Evolutionary conservation across 768 basidiomycete species (phyloP).

Genomic region (Boletus fagicola): DNA sequence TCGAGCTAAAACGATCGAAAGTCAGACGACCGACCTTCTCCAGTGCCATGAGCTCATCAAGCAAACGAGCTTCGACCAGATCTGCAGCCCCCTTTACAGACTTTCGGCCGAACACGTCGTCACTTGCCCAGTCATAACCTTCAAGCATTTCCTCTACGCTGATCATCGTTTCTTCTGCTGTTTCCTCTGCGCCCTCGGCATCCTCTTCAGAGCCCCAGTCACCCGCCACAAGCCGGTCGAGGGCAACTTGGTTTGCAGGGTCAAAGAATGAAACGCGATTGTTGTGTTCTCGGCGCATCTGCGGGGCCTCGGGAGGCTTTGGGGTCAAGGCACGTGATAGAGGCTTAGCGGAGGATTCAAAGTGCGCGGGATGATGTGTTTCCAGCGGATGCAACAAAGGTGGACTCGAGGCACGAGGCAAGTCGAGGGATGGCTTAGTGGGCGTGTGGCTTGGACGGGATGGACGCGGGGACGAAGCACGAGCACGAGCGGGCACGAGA

Average conservation of each 20-base stretch:
- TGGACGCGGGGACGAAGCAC: slow-evolving; percentile 25
- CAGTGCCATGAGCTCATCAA: slow-evolving; percentile 88
- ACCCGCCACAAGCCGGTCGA: slow-evolving; percentile 65
- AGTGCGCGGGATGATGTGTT: slow-evolving; percentile 16
- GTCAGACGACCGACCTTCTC: slow-evolving; percentile 66
- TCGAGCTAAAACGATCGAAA: slow-evolving; percentile 2
- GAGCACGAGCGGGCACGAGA: slow-evolving; percentile 25
- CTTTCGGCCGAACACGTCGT: slow-evolving; percentile 66
- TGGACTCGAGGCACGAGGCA: slow-evolving; percentile 20
- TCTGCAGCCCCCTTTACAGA: slow-evolving; percentile 76
- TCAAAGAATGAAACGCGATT: slow-evolving; percentile 82
- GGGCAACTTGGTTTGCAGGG: slow-evolving; percentile 66
- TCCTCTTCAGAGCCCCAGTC: slow-evolving; percentile 46
- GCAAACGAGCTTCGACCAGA: slow-evolving; percentile 83
- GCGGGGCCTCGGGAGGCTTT: slow-evolving; percentile 32
- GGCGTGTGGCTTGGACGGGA: slow-evolving; percentile 12
- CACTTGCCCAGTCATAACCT: slow-evolving; percentile 95
- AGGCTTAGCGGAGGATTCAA: slow-evolving; percentile 24
- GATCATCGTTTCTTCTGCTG: slow-evolving; percentile 75
- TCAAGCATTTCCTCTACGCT: slow-evolving; percentile 99
- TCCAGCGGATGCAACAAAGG: slow-evolving; percentile 11
- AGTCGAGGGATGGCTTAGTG: slow-evolving; percentile 21
- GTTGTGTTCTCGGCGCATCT: slow-evolving; percentile 55
- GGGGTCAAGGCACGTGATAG: slow-evolving; percentile 31
- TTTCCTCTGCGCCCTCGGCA: slow-evolving; percentile 65